phyloP scores from a whole-genome alignment of 352 stramenopile species.

The Aphanomyces astaci region DNA sequence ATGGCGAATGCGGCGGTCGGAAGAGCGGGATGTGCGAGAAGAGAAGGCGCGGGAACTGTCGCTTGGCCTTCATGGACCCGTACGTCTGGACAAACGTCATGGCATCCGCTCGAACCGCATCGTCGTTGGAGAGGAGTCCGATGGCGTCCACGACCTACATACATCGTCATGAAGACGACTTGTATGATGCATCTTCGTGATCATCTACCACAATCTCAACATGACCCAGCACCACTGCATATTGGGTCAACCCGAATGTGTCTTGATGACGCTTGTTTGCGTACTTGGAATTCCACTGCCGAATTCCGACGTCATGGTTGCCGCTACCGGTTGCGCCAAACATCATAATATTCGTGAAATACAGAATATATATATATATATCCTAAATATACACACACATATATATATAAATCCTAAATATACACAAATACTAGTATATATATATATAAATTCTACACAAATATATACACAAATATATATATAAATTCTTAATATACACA shows the following conservation, averaged over 20 bases:
- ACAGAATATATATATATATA: too few relatives aligned
- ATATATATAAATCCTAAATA: too few relatives aligned
- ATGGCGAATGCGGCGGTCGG: not conserved
- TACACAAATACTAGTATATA: too few relatives aligned
- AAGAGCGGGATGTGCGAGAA: conserved; percentile 3
- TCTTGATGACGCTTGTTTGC: not conserved
- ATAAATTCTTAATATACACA: too few relatives aligned
- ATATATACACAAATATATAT: too few relatives aligned
- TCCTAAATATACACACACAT: too few relatives aligned
- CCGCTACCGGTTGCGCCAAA: too few relatives aligned
- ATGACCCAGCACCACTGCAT: not conserved
- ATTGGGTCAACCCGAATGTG: not conserved
- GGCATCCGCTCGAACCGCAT: not conserved
- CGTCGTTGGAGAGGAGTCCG: not conserved
- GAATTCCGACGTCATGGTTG: conserved; percentile 6
- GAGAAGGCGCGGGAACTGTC: not conserved
- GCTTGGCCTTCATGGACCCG: not conserved
- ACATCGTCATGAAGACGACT: not conserved
- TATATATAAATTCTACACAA: too few relatives aligned
- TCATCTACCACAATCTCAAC: not conserved
- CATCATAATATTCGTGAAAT: too few relatives aligned
- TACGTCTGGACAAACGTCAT: not conserved
- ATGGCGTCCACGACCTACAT: not conserved
- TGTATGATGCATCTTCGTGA: too few relatives aligned
- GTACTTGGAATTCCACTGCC: not conserved